Base-by-base conservation (phyloP, 495 filamentous ascomycete genomes). In the Neurospora discreta region DNA sequence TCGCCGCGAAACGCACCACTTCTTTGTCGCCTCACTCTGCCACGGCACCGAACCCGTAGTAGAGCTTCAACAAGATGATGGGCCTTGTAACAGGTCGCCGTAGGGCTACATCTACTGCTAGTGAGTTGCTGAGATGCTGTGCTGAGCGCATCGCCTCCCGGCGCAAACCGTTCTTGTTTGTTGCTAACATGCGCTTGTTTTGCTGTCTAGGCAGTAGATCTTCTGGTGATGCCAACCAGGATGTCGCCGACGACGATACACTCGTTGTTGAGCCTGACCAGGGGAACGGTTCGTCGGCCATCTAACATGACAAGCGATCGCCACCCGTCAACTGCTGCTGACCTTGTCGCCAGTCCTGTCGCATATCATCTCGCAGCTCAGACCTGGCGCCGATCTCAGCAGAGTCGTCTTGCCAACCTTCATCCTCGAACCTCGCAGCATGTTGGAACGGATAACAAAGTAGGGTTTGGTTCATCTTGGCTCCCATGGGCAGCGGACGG, bases 401-500 rank as follows among this genome's bases (percentile, higher is more conserved):
- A 89, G 94, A 75, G 94, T 99, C 70, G 93, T 94, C 39, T 84
- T 99, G 72, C 95, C 95, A 38, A 99, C 95, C 41, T 99, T 99
- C 82, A 99, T 99, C 76, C 86, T 99, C 68, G 95, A 99, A 80
- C 95, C 95, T 5, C 90, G 93, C 77, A 97, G 94, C 73, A 99
- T 99, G 95, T 82, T 99, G 77, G 95, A 99, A 83, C 87, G 95
- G 41, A 99, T 99, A 76, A 99, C 95, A 77, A 99, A 99, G 94
- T 97, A 87, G 70, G 85, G 40, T 10, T 43, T 30, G 52, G 15
- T 65, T 26, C 16, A 13, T 16, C 58, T 16, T 20, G 75, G 30
- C 23, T 42, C 23, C 39, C 36, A 13, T 10, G 15, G 15, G 9
- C 36, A 40, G 39, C 18, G 1, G 9, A 39, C 23, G 69, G 38